A percentile compares a stretch with the other conserved stretches of the same genome.
Evolutionary conservation across 139 green algal species (phyloP).

Genomic region (Asterochloris erici): DNA sequence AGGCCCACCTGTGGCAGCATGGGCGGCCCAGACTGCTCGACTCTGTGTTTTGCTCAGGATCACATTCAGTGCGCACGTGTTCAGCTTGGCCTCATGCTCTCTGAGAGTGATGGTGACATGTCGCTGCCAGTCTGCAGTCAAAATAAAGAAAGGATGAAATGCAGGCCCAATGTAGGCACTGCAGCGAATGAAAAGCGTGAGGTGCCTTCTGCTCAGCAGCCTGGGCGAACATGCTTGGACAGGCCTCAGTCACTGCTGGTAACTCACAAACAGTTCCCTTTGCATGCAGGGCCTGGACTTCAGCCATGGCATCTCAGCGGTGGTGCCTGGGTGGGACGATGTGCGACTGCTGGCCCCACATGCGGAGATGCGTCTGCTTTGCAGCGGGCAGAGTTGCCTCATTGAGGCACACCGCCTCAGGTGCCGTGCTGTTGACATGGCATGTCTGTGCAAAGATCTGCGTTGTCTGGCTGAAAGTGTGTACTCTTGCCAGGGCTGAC

Average conservation of each 20-base stretch:
- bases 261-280: not conserved
- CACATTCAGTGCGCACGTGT: too few species aligned
- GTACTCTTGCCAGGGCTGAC: too few species aligned
- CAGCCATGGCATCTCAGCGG: conserved; percentile 3
- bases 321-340: conserved; percentile 61
- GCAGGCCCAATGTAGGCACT: not conserved
- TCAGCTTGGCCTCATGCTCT: not conserved
- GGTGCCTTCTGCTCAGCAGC: not conserved
- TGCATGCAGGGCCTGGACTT: conserved; percentile 19
- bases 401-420: conserved; percentile 56
- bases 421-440: not conserved
- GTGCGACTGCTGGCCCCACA: conserved; percentile 74
- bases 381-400: conserved; percentile 45
- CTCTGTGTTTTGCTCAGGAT: too few species aligned
- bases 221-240: not conserved
- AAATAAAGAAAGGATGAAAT: not conserved
- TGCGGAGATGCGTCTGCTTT: conserved; percentile 74
- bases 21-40: too few species aligned
- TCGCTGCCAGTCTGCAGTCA: not conserved
- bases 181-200: not conserved
- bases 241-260: not conserved
- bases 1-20: too few species aligned
- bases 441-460: too few species aligned
- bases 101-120: not conserved
- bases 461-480: too few species aligned